Base-by-base conservation (phyloP, 1,139 yeast species). In the Suhomyces wounanorum region DNA sequence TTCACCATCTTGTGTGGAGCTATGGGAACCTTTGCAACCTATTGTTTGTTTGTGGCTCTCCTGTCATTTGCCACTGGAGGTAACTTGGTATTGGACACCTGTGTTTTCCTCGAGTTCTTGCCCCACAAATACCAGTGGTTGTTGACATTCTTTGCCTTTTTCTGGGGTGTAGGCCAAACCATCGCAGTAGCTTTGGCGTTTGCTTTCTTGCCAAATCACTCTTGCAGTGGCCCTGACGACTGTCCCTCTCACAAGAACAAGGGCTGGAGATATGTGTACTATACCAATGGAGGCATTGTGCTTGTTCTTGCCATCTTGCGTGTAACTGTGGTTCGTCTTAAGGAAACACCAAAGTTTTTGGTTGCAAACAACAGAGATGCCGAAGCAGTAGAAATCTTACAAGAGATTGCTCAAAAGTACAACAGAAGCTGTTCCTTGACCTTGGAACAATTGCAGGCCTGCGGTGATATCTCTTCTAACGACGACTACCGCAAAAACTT, bases 261-360 rank as follows among this genome's bases (percentile, higher is more conserved):
- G 44, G 76, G 76, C 16, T 72, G 77, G 75, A 60, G 76, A 47
- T 72, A 70, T 52, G 68, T 64, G 40, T 71, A 66, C 63, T 71
- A 70, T 52, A 62, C 63, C 44, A 70, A 70, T 54, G 68, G 72
- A 11, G 64, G 61, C 3, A 66, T 71, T 36, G 72, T 70, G 18
- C 55, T 70, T 48, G 61, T 60, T 5, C 58, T 69, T 49, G 68
- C 75, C 8, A 47, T 70, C 17, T 51, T 66, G 25, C 54, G 76
- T 40, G 58, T 71, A 25, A 72, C 81, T 11, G 62, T 68, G 8
- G 59, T 69, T 25, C 56, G 59, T 39, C 58, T 70, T 47, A 64
- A 65, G 50, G 75, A 71, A 56, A 69, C 74, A 11, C 76, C 75
- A 7, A 71, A 71, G 52, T 71, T 68, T 52, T 63, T 69, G 54